Percentiles rank a stretch among this genome's conserved stretches.
phyloP scores from a whole-genome alignment of 495 filamentous ascomycete genomes.

The Aspergillus haitiensis region DNA sequence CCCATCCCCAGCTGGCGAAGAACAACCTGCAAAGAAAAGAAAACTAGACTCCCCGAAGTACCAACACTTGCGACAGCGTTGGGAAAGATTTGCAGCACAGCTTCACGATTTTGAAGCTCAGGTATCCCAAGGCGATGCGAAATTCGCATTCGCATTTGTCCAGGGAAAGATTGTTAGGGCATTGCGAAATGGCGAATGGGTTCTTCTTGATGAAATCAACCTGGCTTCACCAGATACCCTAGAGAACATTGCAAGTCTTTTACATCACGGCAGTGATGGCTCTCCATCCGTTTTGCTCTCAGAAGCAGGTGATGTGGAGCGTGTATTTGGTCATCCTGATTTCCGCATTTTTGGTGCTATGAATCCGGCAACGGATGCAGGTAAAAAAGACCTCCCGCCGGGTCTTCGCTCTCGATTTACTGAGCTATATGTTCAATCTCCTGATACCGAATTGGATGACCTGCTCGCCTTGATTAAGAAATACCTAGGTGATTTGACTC shows the following conservation, averaged over 20 bases:
- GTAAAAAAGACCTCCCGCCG: slow-evolving; percentile 87
- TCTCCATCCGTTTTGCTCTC: slow-evolving; percentile 81
- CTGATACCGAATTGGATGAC: slow-evolving; percentile 81
- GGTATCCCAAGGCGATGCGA: slow-evolving; percentile 70
- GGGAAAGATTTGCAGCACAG: slow-evolving; percentile 75
- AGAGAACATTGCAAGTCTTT: slow-evolving; percentile 85
- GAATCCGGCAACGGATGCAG: slow-evolving; percentile 97
- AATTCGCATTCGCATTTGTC: slow-evolving; percentile 92
- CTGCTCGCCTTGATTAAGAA: slow-evolving; percentile 79
- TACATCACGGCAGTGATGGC: slow-evolving; percentile 64
- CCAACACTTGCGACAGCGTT: slow-evolving; percentile 66
- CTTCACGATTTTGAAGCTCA: slow-evolving; percentile 81
- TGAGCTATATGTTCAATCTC: slow-evolving; percentile 86
- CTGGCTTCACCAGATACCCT: slow-evolving; percentile 91
- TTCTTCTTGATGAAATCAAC: slow-evolving; percentile 97
- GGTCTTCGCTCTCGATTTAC: slow-evolving; percentile 87
- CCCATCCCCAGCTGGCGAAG: slow-evolving; percentile 37
- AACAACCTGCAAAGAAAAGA: slow-evolving; percentile 75
- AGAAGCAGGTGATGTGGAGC: slow-evolving; percentile 87
- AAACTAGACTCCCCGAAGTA: slow-evolving; percentile 72
- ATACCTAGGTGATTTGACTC: slow-evolving; percentile 71
- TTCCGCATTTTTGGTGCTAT: slow-evolving; percentile 98
- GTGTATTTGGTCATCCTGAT: slow-evolving; percentile 83
- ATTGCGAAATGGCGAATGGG: slow-evolving; percentile 92
- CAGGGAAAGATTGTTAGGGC: slow-evolving; percentile 95